Evolutionary conservation across 208 protist genomes (phyloP), one percentile per base, ranked within the genome.

Genomic region (Crithidia bombi): DNA sequence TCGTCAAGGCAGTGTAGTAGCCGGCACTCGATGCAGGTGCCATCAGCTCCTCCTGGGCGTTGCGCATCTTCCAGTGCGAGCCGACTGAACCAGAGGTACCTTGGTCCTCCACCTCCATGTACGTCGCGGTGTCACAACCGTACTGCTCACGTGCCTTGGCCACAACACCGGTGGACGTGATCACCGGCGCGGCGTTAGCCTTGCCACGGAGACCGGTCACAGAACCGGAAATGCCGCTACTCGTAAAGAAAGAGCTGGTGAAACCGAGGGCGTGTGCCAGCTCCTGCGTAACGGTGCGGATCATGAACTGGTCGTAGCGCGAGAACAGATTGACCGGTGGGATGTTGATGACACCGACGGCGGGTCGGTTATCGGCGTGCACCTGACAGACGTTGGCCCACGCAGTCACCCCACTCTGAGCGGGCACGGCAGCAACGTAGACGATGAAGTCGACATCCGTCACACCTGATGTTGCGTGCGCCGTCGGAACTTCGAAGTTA

Each of bases 251-350:
- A 4, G 0, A 39, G 17, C 7, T 26, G 47, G 17, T 57, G 59
- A 96, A 97, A 9, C 94, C 94, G 23, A 98, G 69, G n/a, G 89
- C 82, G 79, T 98, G 94, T 7, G 90, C 69, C 0, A 96, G 71
- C 77, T 96, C 92, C 61, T 98, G 94, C 5, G 81, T 65, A 9
- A 88, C 56, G 10, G 62, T 50, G 47, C 79, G 80, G 3, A 77
- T 65, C 14, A 41, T 67, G 5, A 10, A 1, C 19, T 56, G 47
- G 23, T 64, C 51, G 36, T 66, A 38, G 21, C 4, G 12, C 2
- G 23, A 15, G 25, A 17, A 23, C 44, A 91, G 69, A 51, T 79
- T 46, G 36, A 35, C 55, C 4, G 89, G 76, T 9, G 73, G 68
- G 15, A 94, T 55, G 71, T 91, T 91, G 33, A 76, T 50, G 19